These are phyloP conservation scores for Anthostomella pinea DNA, from an alignment of 2,329 filamentous ascomycete genomes.

Conservation along the genomic window DNA sequence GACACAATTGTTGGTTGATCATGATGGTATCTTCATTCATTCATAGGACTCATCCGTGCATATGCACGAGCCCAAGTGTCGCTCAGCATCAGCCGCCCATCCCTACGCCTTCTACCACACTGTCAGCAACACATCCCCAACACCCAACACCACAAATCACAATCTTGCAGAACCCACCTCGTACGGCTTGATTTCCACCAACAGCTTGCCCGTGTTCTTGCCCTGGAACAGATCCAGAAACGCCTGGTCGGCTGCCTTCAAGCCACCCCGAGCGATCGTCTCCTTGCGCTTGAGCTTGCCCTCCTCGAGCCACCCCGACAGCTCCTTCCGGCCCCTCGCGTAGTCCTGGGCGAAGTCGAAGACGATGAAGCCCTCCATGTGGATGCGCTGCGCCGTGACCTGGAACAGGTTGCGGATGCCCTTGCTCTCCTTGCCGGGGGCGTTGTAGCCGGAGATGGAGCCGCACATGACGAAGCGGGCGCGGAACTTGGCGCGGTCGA, in stretches of 20 bases:
- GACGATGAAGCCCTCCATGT: constrained; percentile 71
- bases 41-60: too few species aligned
- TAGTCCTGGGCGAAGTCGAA: constrained; percentile 64
- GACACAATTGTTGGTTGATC: too few species aligned
- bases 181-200: constrained; percentile 50
- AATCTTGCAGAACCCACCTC: constrained; percentile 25
- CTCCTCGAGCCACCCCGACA: constrained; percentile 66
- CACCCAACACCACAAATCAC: too few species aligned
- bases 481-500: constrained; percentile 59
- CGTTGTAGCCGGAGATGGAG: constrained; percentile 67
- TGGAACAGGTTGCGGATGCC: constrained; percentile 33
- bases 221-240: constrained; percentile 65
- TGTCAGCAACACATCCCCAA: constrained; percentile 1
- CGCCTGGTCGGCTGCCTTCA: constrained; percentile 60
- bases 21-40: too few species aligned
- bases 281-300: constrained; percentile 72
- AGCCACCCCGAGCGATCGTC: constrained; percentile 67
- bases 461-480: constrained; percentile 71
- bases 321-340: constrained; percentile 54
- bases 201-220: constrained; percentile 66
- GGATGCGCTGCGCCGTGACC: constrained; percentile 44
- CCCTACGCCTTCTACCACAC: neutral
- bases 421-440: constrained; percentile 50
- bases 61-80: too few species aligned
- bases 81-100: too few species aligned